A percentile compares a stretch with the other conserved stretches of the same genome.
Evolutionary conservation across 331 rosid genomes (phyloP).

Genomic region (Rhamnella rubrinervis): DNA sequence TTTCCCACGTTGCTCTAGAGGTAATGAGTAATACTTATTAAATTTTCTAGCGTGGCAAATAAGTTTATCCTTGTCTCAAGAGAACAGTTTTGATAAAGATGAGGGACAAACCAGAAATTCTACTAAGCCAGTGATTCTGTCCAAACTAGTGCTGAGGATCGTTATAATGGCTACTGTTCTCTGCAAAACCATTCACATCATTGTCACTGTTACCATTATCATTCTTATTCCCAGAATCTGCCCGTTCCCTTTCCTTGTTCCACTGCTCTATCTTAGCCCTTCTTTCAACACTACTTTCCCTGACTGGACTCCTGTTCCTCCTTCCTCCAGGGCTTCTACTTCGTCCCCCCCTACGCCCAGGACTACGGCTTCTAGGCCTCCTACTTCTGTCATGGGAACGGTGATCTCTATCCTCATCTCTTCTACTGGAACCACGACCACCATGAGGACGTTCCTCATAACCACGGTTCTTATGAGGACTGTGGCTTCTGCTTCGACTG

Average conservation of each 20-base stretch:
- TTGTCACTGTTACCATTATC: conserved; percentile 35
- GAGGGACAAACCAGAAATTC: conserved; percentile 45
- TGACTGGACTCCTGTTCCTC: conserved; percentile 64
- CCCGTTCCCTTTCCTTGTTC: conserved; percentile 82
- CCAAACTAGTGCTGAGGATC: conserved; percentile 43
- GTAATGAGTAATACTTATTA: no score
- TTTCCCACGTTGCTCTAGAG: no score
- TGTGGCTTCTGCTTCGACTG: conserved; percentile 75
- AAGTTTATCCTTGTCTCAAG: not conserved
- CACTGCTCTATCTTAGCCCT: conserved; percentile 96
- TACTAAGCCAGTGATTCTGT: conserved; percentile 13
- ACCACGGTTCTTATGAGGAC: conserved; percentile 78
- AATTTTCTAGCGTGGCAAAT: no score
- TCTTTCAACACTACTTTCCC: conserved; percentile 92
- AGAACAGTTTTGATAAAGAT: conserved; percentile 2
- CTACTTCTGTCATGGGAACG: conserved; percentile 60
- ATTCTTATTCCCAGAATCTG: conserved; percentile 41
- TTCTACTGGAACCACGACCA: conserved; percentile 67
- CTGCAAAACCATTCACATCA: conserved; percentile 36
- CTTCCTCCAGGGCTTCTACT: conserved; percentile 85
- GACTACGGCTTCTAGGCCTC: conserved; percentile 95
- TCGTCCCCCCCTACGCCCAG: conserved; percentile 70
- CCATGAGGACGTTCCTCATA: conserved; percentile 72
- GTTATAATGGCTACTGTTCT: conserved; percentile 46
- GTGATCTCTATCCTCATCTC: conserved; percentile 72